Evolutionary conservation across 495 filamentous ascomycete species (phyloP), one percentile per base, ranked within the genome.

Genomic region (Penicillium steckii): DNA sequence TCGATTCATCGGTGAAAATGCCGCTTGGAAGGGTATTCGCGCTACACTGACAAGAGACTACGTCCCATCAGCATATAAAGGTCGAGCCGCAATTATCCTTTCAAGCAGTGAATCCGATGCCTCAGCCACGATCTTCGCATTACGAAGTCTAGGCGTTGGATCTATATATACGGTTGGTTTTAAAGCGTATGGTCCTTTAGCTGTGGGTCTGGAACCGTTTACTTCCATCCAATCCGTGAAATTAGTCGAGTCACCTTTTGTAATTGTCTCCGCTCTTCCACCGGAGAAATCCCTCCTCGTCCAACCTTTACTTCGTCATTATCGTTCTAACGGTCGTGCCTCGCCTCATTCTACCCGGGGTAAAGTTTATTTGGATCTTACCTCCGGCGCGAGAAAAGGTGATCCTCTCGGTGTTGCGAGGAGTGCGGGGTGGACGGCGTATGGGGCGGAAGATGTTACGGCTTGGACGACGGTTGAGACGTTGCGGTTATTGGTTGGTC

Each of bases 81-180:
- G 81, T 21, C 82, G 88, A 18, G 83, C 88, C 8, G 89, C 88
- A 2, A 83, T 94, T 26, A 78, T 94, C 15, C 66, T 92, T 3
- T 85, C 87, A 13, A 80, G 76, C 13, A 78, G 78, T 5, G 77
- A 85, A 42, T 80, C 86, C 37, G 86, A 91, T 49, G 89, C 89
- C 4, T 85, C 87, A 3, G 81, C 86, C 7, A 80, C 83, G 2
- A 84, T 94, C 50, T 92, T 87, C 53, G 89, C 89, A 0, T 75
- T 92, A 8, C 85, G 84, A 54, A 84, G 81, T 45, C 78, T 94
- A n/a, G 83, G 81, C 37, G 81, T 90, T 23, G 85, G 87, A 6
- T 83, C 88, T 29, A 86, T 94, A 44, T 91, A 91, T 64, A 91
- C 89, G 0, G 88, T 91, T 46, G 89, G 89, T 4, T 94, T 94